Evolutionary conservation across 2,329 filamentous ascomycete genomes (phyloP).

Genomic region (Tympanopsis confertula): DNA sequence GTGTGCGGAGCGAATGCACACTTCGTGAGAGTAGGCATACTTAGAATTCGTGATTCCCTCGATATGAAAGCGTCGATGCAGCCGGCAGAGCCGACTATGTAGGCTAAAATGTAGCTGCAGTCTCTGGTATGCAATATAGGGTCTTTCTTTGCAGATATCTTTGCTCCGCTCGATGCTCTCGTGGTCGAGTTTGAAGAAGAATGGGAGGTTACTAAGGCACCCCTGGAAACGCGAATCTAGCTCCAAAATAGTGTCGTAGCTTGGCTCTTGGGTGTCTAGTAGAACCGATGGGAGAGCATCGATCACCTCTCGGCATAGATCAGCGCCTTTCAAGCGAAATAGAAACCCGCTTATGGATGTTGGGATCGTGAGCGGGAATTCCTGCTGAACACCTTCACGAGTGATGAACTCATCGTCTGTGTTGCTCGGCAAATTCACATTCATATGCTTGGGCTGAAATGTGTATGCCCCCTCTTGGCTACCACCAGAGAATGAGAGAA

Average conservation of each 20-base stretch:
- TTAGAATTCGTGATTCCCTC: slow-evolving; percentile 2
- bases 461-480: slow-evolving; percentile 2
- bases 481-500: slow-evolving; percentile 2
- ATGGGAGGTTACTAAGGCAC: slow-evolving; percentile 3
- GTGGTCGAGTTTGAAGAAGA: slow-evolving; percentile 4
- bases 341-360: slow-evolving; percentile 3
- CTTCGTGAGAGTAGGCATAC: slow-evolving; percentile 4
- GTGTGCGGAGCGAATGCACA: slow-evolving; percentile 4
- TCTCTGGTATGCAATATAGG: slow-evolving; percentile 2
- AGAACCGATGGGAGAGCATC: slow-evolving; percentile 2
- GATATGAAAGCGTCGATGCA: slow-evolving; percentile 4
- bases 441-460: slow-evolving; percentile 3
- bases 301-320: slow-evolving; percentile 4
- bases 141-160: slow-evolving; percentile 2
- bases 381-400: background rate
- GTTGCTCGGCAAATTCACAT: slow-evolving; percentile 4
- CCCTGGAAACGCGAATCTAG: slow-evolving; percentile 4
- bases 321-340: slow-evolving; percentile 2
- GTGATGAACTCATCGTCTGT: slow-evolving; percentile 3
- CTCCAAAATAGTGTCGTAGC: slow-evolving; percentile 3
- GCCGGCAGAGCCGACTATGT: slow-evolving; percentile 4
- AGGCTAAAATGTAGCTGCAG: slow-evolving; percentile 2
- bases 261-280: background rate
- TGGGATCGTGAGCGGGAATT: slow-evolving; percentile 2
- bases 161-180: slow-evolving; percentile 4